Evolutionary conservation across 495 filamentous ascomycete genomes (phyloP).

Genomic region (Niebla homalea): DNA sequence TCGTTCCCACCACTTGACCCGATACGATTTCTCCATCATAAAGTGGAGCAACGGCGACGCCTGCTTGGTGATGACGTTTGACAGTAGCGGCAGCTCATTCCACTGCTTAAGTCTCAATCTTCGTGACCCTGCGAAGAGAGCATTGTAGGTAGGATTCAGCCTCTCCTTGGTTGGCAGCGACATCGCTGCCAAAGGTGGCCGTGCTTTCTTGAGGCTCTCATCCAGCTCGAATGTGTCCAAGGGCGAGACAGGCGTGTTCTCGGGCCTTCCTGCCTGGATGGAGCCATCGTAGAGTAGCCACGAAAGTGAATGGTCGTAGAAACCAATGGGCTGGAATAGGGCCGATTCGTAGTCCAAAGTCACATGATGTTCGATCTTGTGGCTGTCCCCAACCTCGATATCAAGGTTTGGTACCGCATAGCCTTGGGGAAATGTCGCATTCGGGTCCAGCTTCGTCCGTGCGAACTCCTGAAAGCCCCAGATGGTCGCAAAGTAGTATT

Average conservation of each 20-base stretch:
- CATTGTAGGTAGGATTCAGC: slow-evolving; percentile 20
- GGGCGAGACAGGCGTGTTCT: slow-evolving; percentile 18
- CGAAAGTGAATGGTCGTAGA: slow-evolving; percentile 11
- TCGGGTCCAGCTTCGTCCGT: slow-evolving; percentile 33
- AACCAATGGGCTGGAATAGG: slow-evolving; percentile 17
- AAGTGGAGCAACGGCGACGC: slow-evolving; percentile 14
- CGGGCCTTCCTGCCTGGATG: slow-evolving; percentile 1
- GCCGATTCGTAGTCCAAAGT: slow-evolving; percentile 21
- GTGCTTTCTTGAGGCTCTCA: slow-evolving; percentile 22
- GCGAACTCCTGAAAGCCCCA: slow-evolving; percentile 43
- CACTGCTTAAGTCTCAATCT: slow-evolving; percentile 1
- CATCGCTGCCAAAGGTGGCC: slow-evolving; percentile 22
- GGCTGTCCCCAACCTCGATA: background rate
- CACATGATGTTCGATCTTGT: slow-evolving; percentile 21
- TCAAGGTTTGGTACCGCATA: slow-evolving; percentile 23
- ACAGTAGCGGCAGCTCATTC: slow-evolving; percentile 8
- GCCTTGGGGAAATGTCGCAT: slow-evolving; percentile 26
- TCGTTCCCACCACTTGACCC: slow-evolving; percentile 10
- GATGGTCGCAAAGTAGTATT: slow-evolving; percentile 37
- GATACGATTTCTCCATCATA: slow-evolving; percentile 12
- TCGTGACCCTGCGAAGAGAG: slow-evolving; percentile 14
- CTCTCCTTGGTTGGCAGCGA: slow-evolving; percentile 23
- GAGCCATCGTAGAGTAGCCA: slow-evolving; percentile 7
- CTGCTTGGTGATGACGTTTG: slow-evolving; percentile 14
- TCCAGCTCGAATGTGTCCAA: slow-evolving; percentile 30